These are phyloP conservation scores for Backusella luteola DNA, from an alignment of 192 early-diverging fungal species.

Conservation along the genomic window DNA sequence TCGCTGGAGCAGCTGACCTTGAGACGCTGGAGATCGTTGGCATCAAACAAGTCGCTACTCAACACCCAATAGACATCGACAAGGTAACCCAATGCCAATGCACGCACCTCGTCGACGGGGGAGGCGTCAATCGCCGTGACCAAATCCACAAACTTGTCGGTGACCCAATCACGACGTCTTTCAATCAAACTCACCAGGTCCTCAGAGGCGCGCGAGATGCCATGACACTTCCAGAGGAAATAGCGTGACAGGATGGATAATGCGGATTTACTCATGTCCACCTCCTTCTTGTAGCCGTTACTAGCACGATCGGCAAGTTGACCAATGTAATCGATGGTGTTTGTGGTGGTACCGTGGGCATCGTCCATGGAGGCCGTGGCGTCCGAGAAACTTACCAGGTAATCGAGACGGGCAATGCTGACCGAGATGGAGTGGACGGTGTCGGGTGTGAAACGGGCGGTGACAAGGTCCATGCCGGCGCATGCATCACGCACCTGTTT, in stretches of 20 bases:
- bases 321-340: constrained; percentile 7
- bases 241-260: constrained; percentile 36
- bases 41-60: constrained; percentile 46
- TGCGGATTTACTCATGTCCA: constrained; percentile 18
- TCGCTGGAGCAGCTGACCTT: constrained; percentile 26
- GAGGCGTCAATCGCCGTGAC: neutral
- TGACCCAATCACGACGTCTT: constrained; percentile 13
- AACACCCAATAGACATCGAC: constrained; percentile 52
- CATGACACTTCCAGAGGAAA: constrained; percentile 30
- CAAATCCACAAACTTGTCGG: constrained; percentile 16
- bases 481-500: constrained; percentile 31
- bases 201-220: neutral
- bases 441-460: constrained; percentile 13
- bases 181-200: neutral
- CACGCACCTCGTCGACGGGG: constrained; percentile 1
- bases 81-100: constrained; percentile 35
- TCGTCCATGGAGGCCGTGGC: constrained; percentile 27
- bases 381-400: constrained; percentile 26
- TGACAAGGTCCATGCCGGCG: constrained; percentile 29
- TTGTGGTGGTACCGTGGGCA: neutral
- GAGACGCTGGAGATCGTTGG: constrained; percentile 7
- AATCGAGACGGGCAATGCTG: constrained; percentile 26
- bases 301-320: constrained; percentile 13
- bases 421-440: constrained; percentile 28
- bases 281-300: constrained; percentile 13